Evolutionary conservation across 1,139 yeast genomes (phyloP).

Genomic region (Magnusiomyces magnusii): DNA sequence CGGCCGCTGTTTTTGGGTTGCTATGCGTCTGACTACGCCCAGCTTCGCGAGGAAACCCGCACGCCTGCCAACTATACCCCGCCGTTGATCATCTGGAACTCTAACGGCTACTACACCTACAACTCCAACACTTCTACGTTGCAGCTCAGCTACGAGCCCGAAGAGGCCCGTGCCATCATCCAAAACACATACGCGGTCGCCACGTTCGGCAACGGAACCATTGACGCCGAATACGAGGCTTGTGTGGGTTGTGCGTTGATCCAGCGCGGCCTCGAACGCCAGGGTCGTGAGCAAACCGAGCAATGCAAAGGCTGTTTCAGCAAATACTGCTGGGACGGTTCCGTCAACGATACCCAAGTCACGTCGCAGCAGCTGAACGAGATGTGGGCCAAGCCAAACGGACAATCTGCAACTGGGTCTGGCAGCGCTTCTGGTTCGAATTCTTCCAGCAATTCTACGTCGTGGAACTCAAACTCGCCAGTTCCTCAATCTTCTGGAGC

Average conservation of each 20-base stretch:
- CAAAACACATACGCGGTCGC: constrained; percentile 76
- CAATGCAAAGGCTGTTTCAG: constrained; percentile 70
- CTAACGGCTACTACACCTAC: constrained; percentile 65
- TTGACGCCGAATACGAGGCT: constrained; percentile 64
- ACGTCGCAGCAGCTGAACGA: neutral
- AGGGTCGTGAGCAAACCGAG: constrained; percentile 51
- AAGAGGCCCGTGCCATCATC: constrained; percentile 54
- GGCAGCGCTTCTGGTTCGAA: no score
- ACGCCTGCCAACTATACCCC: constrained; percentile 34
- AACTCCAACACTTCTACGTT: constrained; percentile 67
- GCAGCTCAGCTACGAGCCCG: constrained; percentile 52
- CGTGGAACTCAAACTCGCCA: no score
- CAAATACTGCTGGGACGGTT: constrained; percentile 61
- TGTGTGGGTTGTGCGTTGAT: constrained; percentile 88
- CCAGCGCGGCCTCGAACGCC: constrained; percentile 73
- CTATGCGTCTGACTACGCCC: constrained; percentile 16
- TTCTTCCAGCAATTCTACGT: no score
- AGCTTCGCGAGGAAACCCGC: constrained; percentile 17
- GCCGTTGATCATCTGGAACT: constrained; percentile 72
- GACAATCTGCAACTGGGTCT: neutral
- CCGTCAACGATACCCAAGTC: neutral
- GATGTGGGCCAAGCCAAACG: neutral
- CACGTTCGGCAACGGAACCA: constrained; percentile 63
- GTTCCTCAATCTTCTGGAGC: no score
- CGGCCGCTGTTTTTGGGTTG: constrained; percentile 22